Conservation (phyloP, 768 basidiomycete species). For the Tubosaeta sp. region DNA sequence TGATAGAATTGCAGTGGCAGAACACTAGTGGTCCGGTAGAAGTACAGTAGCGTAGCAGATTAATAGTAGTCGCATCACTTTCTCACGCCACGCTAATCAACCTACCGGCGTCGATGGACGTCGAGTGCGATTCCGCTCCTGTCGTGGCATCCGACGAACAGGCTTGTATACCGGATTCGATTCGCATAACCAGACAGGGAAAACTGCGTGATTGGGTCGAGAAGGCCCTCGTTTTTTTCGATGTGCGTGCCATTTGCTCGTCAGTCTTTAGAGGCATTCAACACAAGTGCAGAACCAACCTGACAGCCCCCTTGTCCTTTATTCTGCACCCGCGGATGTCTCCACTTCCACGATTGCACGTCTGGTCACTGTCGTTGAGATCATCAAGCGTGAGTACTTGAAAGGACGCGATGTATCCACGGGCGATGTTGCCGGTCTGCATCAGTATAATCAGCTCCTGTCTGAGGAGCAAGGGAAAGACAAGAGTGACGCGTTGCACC, state of each 20-base stretch:
- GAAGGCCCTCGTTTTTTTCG: conserved; percentile 49
- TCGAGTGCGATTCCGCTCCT: conserved; percentile 2
- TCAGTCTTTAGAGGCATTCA: background rate
- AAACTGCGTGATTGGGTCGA: conserved; percentile 52
- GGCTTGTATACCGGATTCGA: conserved; percentile 22
- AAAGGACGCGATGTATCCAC: conserved; percentile 45
- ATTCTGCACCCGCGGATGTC: conserved; percentile 48
- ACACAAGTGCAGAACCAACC: conserved; percentile 41
- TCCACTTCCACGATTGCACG: conserved; percentile 47
- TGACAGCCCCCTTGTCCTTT: conserved; percentile 47
- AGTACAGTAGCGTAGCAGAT: conserved; percentile 6
- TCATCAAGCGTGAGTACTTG: conserved; percentile 78
- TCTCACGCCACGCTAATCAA: conserved; percentile 23
- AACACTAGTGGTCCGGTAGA: conserved; percentile 50
- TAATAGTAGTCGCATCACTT: background rate
- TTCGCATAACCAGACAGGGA: conserved; percentile 54
- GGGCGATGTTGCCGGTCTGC: conserved; percentile 48
- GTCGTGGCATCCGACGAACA: conserved; percentile 4
- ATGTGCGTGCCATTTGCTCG: conserved; percentile 36
- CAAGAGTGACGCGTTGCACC: conserved; percentile 21
- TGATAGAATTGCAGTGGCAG: conserved; percentile 42
- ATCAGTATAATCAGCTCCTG: conserved; percentile 75
- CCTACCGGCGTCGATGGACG: conserved; percentile 24
- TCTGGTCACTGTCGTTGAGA: conserved; percentile 75
- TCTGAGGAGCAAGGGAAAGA: conserved; percentile 36